phyloP scores from a whole-genome alignment of 2,329 filamentous ascomycete species.

The Stagonosporopsis chrysanthemi region DNA sequence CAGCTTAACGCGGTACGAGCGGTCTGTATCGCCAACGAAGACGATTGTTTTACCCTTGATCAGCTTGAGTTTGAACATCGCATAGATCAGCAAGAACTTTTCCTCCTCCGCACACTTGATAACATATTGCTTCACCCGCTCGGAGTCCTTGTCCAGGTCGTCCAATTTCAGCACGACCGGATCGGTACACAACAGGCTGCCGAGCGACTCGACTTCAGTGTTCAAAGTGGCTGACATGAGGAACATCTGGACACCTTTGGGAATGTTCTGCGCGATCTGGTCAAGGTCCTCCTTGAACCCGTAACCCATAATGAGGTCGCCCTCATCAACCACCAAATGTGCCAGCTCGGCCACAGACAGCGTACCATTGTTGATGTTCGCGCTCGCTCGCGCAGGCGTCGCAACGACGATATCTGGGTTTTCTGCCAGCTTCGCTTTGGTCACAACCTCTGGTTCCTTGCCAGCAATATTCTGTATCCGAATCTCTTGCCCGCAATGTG shows the following conservation, averaged over 20 bases:
- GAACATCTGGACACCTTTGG: conserved; percentile 86
- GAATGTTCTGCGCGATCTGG: conserved; percentile 77
- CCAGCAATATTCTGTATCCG: conserved; percentile 86
- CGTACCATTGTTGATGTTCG: conserved; percentile 76
- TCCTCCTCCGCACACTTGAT: conserved; percentile 96
- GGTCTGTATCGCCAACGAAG: conserved; percentile 85
- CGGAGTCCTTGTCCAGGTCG: conserved; percentile 78
- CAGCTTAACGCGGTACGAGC: conserved; percentile 90
- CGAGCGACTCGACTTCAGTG: conserved; percentile 83
- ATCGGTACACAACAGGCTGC: conserved; percentile 82
- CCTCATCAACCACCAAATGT: conserved; percentile 90
- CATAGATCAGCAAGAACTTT: conserved; percentile 91
- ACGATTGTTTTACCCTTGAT: conserved; percentile 91
- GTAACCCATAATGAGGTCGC: conserved; percentile 91
- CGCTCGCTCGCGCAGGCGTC: conserved; percentile 83
- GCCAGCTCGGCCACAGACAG: conserved; percentile 75
- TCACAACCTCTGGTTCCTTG: conserved; percentile 88
- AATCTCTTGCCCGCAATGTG: conserved; percentile 85
- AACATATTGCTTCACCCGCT: conserved; percentile 83
- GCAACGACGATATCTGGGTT: conserved; percentile 89
- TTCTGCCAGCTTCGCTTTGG: conserved; percentile 83
- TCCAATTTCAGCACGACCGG: conserved; percentile 83
- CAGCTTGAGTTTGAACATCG: conserved; percentile 93
- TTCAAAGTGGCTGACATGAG: conserved; percentile 94
- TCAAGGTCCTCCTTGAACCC: conserved; percentile 92